Percentiles rank a stretch among this genome's conserved stretches.
These are phyloP conservation scores for Verbena officinalis DNA, from an alignment of 257 asterid species.

Conservation along the genomic window DNA sequence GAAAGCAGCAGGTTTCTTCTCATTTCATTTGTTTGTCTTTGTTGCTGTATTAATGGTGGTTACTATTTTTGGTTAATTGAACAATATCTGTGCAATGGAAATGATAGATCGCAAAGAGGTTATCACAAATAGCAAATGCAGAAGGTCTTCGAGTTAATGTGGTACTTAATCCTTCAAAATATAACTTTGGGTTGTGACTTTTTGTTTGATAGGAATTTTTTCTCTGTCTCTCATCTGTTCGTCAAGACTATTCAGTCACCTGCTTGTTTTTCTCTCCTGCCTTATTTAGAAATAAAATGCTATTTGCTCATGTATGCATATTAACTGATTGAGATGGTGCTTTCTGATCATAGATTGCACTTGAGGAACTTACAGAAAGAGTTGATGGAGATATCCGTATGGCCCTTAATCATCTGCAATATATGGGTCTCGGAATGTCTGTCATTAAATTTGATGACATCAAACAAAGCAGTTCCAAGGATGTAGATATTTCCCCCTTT, in stretches of 20 bases:
- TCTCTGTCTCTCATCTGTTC: neutral
- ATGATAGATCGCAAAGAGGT: constrained; percentile 90
- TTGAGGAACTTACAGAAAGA: constrained; percentile 96
- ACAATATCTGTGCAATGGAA: constrained; percentile 29
- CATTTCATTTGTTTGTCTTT: constrained; percentile 19
- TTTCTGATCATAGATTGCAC: constrained; percentile 63
- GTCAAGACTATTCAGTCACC: neutral
- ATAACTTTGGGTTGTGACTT: neutral
- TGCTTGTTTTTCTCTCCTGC: neutral
- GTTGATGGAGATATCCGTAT: constrained; percentile 92
- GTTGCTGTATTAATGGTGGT: constrained; percentile 25
- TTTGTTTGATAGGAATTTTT: constrained; percentile 15
- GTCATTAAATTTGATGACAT: constrained; percentile 91
- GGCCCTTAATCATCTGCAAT: constrained; percentile 97
- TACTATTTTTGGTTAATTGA: constrained; percentile 21
- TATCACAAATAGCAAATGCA: constrained; percentile 71
- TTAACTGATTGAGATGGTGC: constrained; percentile 29
- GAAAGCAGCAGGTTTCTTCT: constrained; percentile 91
- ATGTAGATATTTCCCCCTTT: constrained; percentile 98
- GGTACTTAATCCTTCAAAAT: constrained; percentile 42
- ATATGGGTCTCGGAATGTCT: constrained; percentile 86
- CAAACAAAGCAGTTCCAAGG: constrained; percentile 82
- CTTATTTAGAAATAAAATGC: neutral
- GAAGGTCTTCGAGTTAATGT: constrained; percentile 90
- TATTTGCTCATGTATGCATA: neutral